A percentile compares a stretch with the other conserved stretches of the same genome.
These are phyloP conservation scores for Cystobasidiaceae sp. DNA, from an alignment of 1,284 basidiomycete genomes.

Conservation along the genomic window DNA sequence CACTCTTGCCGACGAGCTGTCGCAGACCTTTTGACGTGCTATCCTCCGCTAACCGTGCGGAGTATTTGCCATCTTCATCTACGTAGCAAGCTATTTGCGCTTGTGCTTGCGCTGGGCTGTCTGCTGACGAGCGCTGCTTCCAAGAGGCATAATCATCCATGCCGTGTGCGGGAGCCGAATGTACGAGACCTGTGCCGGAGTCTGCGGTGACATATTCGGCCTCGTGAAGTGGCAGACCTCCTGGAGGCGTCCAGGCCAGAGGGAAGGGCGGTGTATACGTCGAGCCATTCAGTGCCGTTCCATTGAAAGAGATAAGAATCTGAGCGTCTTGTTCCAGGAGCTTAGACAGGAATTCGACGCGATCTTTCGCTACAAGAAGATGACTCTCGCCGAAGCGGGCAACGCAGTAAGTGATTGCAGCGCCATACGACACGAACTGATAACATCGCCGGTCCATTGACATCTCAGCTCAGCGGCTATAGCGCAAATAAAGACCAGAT, in stretches of 20 bases:
- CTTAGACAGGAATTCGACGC: slow-evolving; percentile 54
- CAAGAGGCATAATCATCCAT: slow-evolving; percentile 83
- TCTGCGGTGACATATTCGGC: slow-evolving; percentile 70
- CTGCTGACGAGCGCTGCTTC: slow-evolving; percentile 42
- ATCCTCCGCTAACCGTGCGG: slow-evolving; percentile 50
- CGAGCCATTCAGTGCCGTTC: slow-evolving; percentile 58
- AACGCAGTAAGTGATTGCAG: slow-evolving; percentile 60
- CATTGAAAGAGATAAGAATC: slow-evolving; percentile 54
- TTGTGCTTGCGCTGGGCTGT: not conserved
- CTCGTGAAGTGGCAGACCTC: slow-evolving; percentile 50
- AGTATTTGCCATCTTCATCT: slow-evolving; percentile 72
- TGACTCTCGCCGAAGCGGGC: slow-evolving; percentile 51
- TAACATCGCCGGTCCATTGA: not conserved
- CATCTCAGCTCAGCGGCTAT: not conserved
- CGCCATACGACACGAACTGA: slow-evolving; percentile 19
- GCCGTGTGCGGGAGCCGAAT: slow-evolving; percentile 92
- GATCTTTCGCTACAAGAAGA: slow-evolving; percentile 66
- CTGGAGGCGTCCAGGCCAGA: slow-evolving; percentile 30
- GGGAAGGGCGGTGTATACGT: slow-evolving; percentile 66
- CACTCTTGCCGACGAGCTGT: slow-evolving; percentile 62
- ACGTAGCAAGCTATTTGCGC: slow-evolving; percentile 63
- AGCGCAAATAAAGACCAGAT: slow-evolving; percentile 32
- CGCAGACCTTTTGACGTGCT: slow-evolving; percentile 28
- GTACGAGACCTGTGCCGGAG: slow-evolving; percentile 94
- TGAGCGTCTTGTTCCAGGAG: slow-evolving; percentile 50